phyloP scores from a whole-genome alignment of 306 rosid species.

The Alnus glutinosa region DNA sequence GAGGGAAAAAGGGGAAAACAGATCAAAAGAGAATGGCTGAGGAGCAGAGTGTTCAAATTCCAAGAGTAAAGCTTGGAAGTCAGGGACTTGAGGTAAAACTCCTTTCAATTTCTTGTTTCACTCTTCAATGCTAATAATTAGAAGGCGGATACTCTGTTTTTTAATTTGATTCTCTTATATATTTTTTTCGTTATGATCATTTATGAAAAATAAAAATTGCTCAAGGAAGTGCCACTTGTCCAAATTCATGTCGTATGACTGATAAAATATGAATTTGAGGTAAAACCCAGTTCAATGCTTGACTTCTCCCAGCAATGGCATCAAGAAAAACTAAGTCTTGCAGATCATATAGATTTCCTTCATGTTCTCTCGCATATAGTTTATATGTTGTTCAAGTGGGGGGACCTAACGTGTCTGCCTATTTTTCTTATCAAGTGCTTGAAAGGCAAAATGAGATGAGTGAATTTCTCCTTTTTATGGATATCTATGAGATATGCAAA shows the following conservation, averaged over 20 bases:
- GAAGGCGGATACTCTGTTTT: neutral
- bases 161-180: neutral
- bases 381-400: neutral
- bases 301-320: neutral
- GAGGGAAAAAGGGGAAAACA: neutral
- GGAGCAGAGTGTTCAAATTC: constrained; percentile 24
- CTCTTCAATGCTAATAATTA: neutral
- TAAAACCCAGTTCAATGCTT: constrained; percentile 8
- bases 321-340: neutral
- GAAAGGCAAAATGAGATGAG: neutral
- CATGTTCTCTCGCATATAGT: neutral
- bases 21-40: constrained; percentile 33
- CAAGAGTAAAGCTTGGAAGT: constrained; percentile 49
- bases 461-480: neutral
- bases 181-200: neutral
- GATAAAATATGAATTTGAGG: constrained; percentile 30
- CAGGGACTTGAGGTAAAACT: constrained; percentile 49
- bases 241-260: constrained; percentile 32
- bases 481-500: neutral
- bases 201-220: neutral
- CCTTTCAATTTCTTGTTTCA: neutral
- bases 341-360: neutral
- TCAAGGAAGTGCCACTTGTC: neutral
- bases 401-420: neutral
- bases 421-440: neutral